Conservation (phyloP, 805 yeast genomes). For the Starmerella asiatica region DNA sequence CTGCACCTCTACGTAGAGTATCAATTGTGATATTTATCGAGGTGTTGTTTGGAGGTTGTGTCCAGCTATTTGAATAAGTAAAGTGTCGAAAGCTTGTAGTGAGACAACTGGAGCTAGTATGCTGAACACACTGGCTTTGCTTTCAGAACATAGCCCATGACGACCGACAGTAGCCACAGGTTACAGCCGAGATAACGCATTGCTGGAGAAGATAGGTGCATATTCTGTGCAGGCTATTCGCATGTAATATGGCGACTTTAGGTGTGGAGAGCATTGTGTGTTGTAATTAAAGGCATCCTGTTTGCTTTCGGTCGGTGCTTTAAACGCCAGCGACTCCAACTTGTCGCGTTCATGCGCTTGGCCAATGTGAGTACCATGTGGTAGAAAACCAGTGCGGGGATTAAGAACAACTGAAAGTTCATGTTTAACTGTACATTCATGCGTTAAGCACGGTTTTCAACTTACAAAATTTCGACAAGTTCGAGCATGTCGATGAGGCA, state of each 20-base stretch:
- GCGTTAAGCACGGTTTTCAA: slow-evolving; percentile 55
- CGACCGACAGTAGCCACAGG: slow-evolving; percentile 19
- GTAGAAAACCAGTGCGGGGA: slow-evolving; percentile 91
- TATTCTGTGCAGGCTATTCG: slow-evolving; percentile 84
- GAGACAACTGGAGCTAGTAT: no score
- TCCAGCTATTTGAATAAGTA: no score
- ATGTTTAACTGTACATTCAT: slow-evolving; percentile 51
- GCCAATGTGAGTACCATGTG: slow-evolving; percentile 81
- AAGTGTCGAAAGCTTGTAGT: no score
- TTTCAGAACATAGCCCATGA: no score
- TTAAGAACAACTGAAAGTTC: slow-evolving; percentile 44
- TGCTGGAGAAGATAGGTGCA: slow-evolving; percentile 88
- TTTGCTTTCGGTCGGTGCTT: slow-evolving; percentile 73
- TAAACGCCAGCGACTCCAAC: slow-evolving; percentile 54
- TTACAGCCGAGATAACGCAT: slow-evolving; percentile 66
- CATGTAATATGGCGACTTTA: slow-evolving; percentile 36
- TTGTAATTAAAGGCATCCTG: slow-evolving; percentile 53
- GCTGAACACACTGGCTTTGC: no score
- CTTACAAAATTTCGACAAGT: slow-evolving; percentile 8
- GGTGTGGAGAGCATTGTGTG: slow-evolving; percentile 42
- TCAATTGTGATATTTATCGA: no score
- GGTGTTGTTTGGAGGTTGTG: no score
- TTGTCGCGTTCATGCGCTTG: slow-evolving; percentile 41
- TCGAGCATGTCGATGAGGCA: slow-evolving; percentile 8
- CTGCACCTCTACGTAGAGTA: no score